Conservation (phyloP, 2,329 filamentous ascomycete genomes). For the Leptographium wingfieldii region DNA sequence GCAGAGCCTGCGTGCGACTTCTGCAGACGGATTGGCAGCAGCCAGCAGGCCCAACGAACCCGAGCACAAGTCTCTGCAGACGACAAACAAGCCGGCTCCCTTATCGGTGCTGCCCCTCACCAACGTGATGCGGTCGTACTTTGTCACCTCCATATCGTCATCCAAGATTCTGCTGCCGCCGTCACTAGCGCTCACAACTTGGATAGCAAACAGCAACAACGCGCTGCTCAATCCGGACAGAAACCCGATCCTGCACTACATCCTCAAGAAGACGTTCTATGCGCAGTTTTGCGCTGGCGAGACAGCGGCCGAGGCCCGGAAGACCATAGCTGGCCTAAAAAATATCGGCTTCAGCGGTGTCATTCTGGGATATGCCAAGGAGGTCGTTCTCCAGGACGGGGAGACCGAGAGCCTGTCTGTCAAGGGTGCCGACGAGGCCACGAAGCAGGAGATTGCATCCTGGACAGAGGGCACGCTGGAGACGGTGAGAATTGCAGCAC, state of each 20-base stretch:
- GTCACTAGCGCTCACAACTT: conserved; percentile 54
- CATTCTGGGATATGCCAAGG: conserved; percentile 71
- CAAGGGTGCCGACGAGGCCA: conserved; percentile 31
- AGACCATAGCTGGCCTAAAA: conserved; percentile 54
- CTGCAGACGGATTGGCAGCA: not conserved
- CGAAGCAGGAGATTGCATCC: conserved; percentile 47
- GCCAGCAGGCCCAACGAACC: not conserved
- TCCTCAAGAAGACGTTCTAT: conserved; percentile 77
- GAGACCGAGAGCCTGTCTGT: conserved; percentile 32
- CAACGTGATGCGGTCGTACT: conserved; percentile 55
- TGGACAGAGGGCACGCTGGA: conserved; percentile 67
- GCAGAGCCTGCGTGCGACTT: not conserved
- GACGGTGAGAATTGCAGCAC: conserved; percentile 60
- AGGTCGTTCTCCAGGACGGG: conserved; percentile 57
- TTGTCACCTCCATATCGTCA: conserved; percentile 57
- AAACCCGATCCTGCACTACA: conserved; percentile 56
- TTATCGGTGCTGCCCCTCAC: conserved; percentile 54
- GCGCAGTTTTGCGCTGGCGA: conserved; percentile 85
- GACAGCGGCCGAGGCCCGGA: conserved; percentile 52
- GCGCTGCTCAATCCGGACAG: conserved; percentile 59
- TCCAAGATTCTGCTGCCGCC: conserved; percentile 56
- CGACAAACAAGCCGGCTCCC: conserved; percentile 18
- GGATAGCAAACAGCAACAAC: conserved; percentile 56
- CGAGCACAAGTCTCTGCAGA: not conserved
- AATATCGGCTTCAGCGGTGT: conserved; percentile 70